phyloP scores from a whole-genome alignment of 345 rosid species.

The Eucalyptus victrix region DNA sequence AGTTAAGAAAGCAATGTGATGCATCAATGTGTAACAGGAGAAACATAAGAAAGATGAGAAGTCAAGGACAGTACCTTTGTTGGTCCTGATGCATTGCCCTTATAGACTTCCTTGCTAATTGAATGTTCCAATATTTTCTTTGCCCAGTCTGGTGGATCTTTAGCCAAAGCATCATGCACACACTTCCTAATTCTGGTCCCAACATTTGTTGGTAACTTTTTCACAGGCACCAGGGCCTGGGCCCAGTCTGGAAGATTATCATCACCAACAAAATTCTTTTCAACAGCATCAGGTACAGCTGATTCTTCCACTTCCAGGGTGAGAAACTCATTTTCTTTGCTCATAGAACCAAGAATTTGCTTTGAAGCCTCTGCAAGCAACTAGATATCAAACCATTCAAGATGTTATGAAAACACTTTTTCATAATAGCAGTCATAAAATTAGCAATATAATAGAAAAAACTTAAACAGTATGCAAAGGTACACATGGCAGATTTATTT shows the following conservation, averaged over 20 bases:
- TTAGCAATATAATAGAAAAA: not conserved
- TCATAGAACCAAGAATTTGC: slow-evolving; percentile 55
- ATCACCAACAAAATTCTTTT: slow-evolving; percentile 30
- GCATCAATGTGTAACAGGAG: not conserved
- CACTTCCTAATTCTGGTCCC: slow-evolving; percentile 96
- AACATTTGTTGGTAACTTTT: slow-evolving; percentile 95
- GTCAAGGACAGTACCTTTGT: slow-evolving; percentile 55
- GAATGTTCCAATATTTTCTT: slow-evolving; percentile 73
- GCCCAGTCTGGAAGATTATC: slow-evolving; percentile 84
- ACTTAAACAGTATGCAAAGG: not conserved
- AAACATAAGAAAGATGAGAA: not conserved
- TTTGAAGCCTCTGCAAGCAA: slow-evolving; percentile 94
- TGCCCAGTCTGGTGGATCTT: slow-evolving; percentile 94
- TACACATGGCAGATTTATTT: not conserved
- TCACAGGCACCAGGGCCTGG: slow-evolving; percentile 69
- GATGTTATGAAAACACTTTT: not conserved
- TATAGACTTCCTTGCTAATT: slow-evolving; percentile 91
- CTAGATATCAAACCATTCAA: slow-evolving; percentile 34
- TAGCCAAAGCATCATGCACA: slow-evolving; percentile 70
- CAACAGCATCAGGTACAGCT: slow-evolving; percentile 35
- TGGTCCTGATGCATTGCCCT: slow-evolving; percentile 99
- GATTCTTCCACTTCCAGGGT: slow-evolving; percentile 57
- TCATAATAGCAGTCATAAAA: not conserved
- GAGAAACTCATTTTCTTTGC: slow-evolving; percentile 40
- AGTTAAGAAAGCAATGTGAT: not conserved